Conservation (phyloP, 257 asterid species). For the Cinchona pubescens region DNA sequence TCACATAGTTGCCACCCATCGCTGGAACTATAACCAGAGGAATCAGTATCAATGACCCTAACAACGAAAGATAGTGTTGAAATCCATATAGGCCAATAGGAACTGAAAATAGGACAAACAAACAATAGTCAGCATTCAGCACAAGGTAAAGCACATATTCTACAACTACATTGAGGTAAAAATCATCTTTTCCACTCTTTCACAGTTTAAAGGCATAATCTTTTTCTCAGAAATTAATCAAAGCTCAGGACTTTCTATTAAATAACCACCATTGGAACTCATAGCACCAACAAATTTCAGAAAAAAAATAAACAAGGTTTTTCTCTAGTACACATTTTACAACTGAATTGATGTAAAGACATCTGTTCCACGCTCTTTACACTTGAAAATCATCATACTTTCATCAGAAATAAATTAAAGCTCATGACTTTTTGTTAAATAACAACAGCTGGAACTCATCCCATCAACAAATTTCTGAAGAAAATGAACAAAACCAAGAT, state of each 20-base stretch:
- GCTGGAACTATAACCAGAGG: slow-evolving; percentile 99
- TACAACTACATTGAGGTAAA: no score
- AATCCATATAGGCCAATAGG: slow-evolving; percentile 92
- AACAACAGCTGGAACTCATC: no score
- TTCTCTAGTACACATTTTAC: background rate
- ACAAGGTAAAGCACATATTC: background rate
- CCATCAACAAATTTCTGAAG: no score
- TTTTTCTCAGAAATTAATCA: background rate
- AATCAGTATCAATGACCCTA: slow-evolving; percentile 90
- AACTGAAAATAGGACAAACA: slow-evolving; percentile 53
- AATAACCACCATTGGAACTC: background rate
- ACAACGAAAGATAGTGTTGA: slow-evolving; percentile 86
- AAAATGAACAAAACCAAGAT: no score
- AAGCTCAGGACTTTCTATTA: no score
- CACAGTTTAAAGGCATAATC: no score
- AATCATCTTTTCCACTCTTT: background rate
- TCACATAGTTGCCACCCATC: slow-evolving; percentile 98
- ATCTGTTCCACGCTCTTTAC: no score
- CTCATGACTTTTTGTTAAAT: no score
- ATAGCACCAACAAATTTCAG: background rate
- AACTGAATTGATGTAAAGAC: no score
- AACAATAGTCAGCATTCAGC: slow-evolving; percentile 8
- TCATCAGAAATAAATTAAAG: no score
- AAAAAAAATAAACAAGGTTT: background rate
- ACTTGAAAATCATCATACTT: no score